These are phyloP conservation scores for Aegilops bicornis DNA, from an alignment of 176 grass and related monocot genomes.

Conservation along the genomic window DNA sequence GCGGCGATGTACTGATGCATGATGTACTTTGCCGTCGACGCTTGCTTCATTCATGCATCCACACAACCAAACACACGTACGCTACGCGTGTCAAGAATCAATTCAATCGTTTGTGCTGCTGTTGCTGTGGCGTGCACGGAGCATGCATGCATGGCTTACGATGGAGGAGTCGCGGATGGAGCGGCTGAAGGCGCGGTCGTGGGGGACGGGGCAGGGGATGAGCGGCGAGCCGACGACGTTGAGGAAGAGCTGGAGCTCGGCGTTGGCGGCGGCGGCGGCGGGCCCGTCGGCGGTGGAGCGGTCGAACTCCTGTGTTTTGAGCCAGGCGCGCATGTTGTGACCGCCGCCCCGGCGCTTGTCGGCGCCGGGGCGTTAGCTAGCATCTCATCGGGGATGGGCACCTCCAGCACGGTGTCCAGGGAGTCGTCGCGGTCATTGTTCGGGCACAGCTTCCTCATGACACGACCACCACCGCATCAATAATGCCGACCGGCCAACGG, in stretches of 20 bases:
- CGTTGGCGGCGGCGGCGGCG: conserved; percentile 29
- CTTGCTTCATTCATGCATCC: conserved; percentile 61
- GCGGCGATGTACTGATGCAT: conserved; percentile 97
- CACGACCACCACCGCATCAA: conserved; percentile 26
- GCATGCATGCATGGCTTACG: conserved; percentile 35
- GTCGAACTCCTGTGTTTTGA: conserved; percentile 90
- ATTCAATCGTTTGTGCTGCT: background rate
- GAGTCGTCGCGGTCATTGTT: conserved; percentile 81
- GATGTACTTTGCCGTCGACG: conserved; percentile 96
- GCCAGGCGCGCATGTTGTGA: conserved; percentile 81
- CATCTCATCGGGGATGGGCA: conserved; percentile 97
- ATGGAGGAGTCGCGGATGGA: conserved; percentile 92
- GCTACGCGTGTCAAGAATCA: background rate
- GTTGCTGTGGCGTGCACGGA: background rate
- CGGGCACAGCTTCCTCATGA: conserved; percentile 94
- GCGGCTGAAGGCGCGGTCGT: conserved; percentile 79
- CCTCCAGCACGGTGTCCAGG: conserved; percentile 95
- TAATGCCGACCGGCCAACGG: background rate
- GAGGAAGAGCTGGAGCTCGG: conserved; percentile 89
- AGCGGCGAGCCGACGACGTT: conserved; percentile 92
- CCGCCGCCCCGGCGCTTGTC: conserved; percentile 53
- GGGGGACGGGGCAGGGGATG: conserved; percentile 79
- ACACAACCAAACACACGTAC: background rate
- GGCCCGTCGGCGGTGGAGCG: conserved; percentile 46
- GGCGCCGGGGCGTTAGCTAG: conserved; percentile 41